phyloP scores from a whole-genome alignment of 2,329 filamentous ascomycete genomes.

The Pseudocercospora musae region DNA sequence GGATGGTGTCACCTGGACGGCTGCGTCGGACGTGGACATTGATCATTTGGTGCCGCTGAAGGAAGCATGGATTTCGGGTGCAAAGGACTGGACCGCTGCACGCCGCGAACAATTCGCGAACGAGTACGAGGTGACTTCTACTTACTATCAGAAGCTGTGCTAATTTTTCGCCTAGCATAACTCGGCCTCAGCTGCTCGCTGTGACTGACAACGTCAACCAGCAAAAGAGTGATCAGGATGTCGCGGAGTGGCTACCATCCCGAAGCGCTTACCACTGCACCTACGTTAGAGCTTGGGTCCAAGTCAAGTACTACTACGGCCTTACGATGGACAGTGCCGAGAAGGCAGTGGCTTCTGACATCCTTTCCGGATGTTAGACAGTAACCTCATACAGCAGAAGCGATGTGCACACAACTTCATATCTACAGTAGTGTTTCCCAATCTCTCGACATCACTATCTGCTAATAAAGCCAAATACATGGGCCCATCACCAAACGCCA shows the following conservation, averaged over 20 bases:
- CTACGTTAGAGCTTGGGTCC: conserved; percentile 73
- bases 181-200: conserved; percentile 71
- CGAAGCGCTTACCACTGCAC: conserved; percentile 70
- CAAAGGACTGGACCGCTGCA: conserved; percentile 66
- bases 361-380: conserved; percentile 62
- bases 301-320: conserved; percentile 70
- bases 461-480: not conserved
- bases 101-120: conserved; percentile 68
- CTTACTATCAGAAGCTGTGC: not conserved
- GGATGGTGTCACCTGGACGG: conserved; percentile 68
- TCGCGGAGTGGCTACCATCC: conserved; percentile 73
- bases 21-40: conserved; percentile 70
- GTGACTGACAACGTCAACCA: conserved; percentile 76
- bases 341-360: conserved; percentile 47
- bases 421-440: not conserved
- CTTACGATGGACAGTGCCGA: conserved; percentile 69
- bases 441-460: not conserved
- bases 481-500: not conserved
- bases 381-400: not conserved
- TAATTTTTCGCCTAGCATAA: conserved; percentile 56
- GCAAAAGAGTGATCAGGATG: conserved; percentile 68
- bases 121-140: conserved; percentile 17
- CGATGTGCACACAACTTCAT: not conserved
- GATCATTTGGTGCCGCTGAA: conserved; percentile 77
- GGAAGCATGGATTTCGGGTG: conserved; percentile 54